Evolutionary conservation across 179 eudicot species (phyloP).

Genomic region (Beta lomatogona): DNA sequence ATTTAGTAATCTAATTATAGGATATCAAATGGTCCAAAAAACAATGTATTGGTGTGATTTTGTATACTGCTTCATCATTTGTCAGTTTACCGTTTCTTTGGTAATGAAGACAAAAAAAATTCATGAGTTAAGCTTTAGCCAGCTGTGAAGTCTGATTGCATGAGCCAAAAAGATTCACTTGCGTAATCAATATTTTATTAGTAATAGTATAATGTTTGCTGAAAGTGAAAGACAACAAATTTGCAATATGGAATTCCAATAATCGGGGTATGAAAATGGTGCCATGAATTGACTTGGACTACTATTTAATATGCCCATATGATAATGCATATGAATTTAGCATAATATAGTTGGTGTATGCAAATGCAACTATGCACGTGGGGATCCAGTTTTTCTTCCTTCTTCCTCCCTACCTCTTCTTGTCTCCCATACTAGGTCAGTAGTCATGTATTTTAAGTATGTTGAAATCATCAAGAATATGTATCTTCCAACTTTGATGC

Average conservation of each 20-base stretch:
- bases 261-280: conserved; percentile 17
- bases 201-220: background rate
- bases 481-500: background rate
- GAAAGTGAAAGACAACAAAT: background rate
- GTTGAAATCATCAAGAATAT: background rate
- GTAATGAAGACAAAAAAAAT: background rate
- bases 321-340: background rate
- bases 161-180: background rate
- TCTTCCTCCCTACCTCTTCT: too few relatives aligned
- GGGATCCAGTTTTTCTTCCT: too few relatives aligned
- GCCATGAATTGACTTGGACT: background rate
- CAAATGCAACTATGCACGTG: background rate
- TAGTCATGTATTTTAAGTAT: background rate
- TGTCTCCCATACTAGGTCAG: background rate
- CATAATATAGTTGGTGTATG: background rate
- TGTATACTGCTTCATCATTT: background rate
- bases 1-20: too few relatives aligned
- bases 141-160: conserved; percentile 1
- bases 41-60: too few relatives aligned
- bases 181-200: background rate
- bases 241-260: background rate
- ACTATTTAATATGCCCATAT: background rate
- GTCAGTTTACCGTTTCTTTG: background rate
- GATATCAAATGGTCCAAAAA: too few relatives aligned
- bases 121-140: background rate